Evolutionary conservation across 306 rosid species (phyloP).

Genomic region (Vigna nakashimae): DNA sequence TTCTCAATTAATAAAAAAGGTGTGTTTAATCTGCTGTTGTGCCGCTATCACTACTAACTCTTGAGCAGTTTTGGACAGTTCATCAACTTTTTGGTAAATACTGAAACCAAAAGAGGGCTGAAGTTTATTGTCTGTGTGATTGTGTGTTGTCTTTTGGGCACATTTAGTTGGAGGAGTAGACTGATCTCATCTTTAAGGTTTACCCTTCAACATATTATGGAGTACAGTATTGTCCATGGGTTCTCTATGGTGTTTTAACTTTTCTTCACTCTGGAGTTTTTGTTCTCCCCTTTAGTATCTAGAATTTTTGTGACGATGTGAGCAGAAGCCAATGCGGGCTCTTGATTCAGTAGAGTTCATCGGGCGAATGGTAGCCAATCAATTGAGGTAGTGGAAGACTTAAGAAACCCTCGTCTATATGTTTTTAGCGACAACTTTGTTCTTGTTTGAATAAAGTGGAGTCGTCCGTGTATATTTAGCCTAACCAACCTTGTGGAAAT

Average conservation of each 20-base stretch:
- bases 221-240: not conserved
- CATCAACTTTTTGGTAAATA: not conserved
- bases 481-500: not conserved
- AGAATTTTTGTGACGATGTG: conserved; percentile 4
- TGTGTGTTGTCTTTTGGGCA: not conserved
- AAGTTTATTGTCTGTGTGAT: not conserved
- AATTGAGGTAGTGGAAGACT: conserved; percentile 1
- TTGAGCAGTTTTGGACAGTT: not conserved
- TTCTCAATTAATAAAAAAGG: not conserved
- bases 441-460: not conserved
- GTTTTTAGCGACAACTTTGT: not conserved
- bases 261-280: not conserved
- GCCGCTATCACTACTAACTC: not conserved
- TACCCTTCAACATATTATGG: not conserved
- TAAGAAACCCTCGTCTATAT: not conserved
- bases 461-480: conserved; percentile 3
- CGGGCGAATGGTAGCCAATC: not conserved
- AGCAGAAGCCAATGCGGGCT: not conserved
- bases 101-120: not conserved
- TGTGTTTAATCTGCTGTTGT: not conserved
- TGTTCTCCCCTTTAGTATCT: not conserved
- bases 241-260: not conserved
- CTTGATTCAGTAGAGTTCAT: not conserved
- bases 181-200: conserved; percentile 15
- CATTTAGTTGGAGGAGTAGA: not conserved